Base-by-base conservation (phyloP, 371 early-diverging fungal species). In the Zychaea mexicana region DNA sequence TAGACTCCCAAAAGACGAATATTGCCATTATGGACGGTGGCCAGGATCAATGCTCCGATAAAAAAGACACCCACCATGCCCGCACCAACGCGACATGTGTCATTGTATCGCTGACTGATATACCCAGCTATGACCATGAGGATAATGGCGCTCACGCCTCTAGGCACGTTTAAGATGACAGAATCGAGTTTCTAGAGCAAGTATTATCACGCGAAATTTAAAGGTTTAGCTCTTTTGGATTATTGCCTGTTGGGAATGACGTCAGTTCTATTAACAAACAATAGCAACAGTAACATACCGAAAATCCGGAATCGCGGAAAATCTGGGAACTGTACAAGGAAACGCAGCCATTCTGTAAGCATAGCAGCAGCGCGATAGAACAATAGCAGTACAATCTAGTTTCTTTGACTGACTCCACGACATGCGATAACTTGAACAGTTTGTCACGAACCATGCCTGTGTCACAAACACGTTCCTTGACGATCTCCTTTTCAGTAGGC, bases 251-350 rank as follows among this genome's bases (percentile, higher is more conserved):
- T n/a, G n/a, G n/a, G n/a, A n/a, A n/a, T n/a, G n/a, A n/a, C n/a
- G n/a, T n/a, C n/a, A n/a, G n/a, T n/a, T n/a, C n/a, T n/a, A n/a
- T n/a, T n/a, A n/a, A 49, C 33, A 33, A 17, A 6, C 13, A 5
- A 17, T 12, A 3, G 5, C 0, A 15, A 42, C 15, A n/a, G 27
- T 31, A 56, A 59, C 56, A 24, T 67, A 67, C 67, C 9, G 67
- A 46, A 28, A 67, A 67, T 31, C 67, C 67, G 38, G 62, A 46
- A 15, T 52, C 57, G 17, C 28, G 32, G 30, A 61, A 62, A 2
- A 67, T 54, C 31, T 58, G 53, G 8, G 63, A 52, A 7, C 49
- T 33, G 26, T 54, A 68, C 2, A 60, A 46, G 10, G 57, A 57
- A 30, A 64, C 24, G 15, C 47, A 52, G 3, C 68, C 68, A 17